phyloP scores from a whole-genome alignment of 495 filamentous ascomycete genomes.

The Podospora comata region DNA sequence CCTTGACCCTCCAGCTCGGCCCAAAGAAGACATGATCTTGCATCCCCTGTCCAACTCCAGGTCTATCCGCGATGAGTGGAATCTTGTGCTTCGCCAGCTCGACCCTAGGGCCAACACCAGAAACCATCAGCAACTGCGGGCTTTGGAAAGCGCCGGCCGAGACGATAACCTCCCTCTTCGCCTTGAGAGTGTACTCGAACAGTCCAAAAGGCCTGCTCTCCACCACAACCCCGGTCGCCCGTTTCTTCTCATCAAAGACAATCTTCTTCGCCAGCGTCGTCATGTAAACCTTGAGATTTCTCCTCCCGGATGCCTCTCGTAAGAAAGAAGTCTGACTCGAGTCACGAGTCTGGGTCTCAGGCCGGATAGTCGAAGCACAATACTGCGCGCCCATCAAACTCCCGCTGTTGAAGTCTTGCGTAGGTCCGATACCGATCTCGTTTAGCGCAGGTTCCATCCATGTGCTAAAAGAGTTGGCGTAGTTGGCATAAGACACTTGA shows the following conservation, averaged over 20 bases:
- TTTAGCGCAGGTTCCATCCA: slow-evolving; percentile 25
- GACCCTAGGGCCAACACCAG: slow-evolving; percentile 33
- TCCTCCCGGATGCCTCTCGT: not conserved
- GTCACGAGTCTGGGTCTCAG: slow-evolving; percentile 2
- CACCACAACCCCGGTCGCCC: slow-evolving; percentile 6
- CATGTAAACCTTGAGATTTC: slow-evolving; percentile 6
- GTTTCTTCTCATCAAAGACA: slow-evolving; percentile 32
- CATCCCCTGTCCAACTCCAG: slow-evolving; percentile 49
- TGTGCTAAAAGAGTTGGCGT: slow-evolving; percentile 42
- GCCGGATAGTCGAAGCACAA: slow-evolving; percentile 2
- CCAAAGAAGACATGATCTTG: slow-evolving; percentile 23
- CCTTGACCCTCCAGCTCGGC: slow-evolving; percentile 59
- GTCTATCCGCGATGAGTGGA: slow-evolving; percentile 43
- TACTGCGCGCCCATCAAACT: slow-evolving; percentile 4
- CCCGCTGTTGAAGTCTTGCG: slow-evolving; percentile 6
- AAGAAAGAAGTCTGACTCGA: slow-evolving; percentile 5
- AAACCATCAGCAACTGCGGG: slow-evolving; percentile 50
- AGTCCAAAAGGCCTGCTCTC: not conserved
- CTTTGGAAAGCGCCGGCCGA: slow-evolving; percentile 50
- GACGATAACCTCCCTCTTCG: slow-evolving; percentile 52
- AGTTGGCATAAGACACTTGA: slow-evolving; percentile 51
- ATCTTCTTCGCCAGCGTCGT: slow-evolving; percentile 2
- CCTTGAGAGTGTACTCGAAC: slow-evolving; percentile 31
- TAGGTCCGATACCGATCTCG: not conserved
- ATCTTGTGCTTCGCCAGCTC: slow-evolving; percentile 34